Evolutionary conservation across 116 monocot genomes (phyloP), one percentile per base, ranked within the genome.

Genomic region (Phalaenopsis hybrid): DNA sequence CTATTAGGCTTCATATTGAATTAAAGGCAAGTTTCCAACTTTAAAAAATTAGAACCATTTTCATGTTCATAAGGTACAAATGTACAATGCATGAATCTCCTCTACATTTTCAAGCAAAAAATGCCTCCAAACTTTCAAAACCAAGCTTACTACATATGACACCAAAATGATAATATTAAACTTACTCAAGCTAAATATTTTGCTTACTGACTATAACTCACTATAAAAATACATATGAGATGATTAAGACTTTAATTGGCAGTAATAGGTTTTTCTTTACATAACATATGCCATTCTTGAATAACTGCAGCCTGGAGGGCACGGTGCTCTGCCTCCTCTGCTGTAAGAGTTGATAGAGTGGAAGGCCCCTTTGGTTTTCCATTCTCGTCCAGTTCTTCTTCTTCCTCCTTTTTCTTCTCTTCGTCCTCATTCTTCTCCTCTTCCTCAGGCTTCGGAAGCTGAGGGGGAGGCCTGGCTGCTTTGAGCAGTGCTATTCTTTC

Each of bases 291-390:
- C 99, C 99, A 99, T 77, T 99, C 99, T 79, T 99, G 99, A 44
- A 99, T 84, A 34, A 99, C 99, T 5, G 99, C 93, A 18, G 94
- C 92, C 74, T 99, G 99, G 48, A 99, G 91, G 1, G 99, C 99
- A 2, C 91, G 90, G 80, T 99, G 95, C 79, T 99, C 99, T 0
- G 91, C 99, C 82, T 99, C 99, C 85, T 99, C 99, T 5, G 99
- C 91, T 1, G 99, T 99, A 18, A 95, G 86, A 37, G 81, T 89
- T 1, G 93, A 93, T 34, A 99, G 78, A 9, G 99, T 95, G 0
- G 99, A 91, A 25, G 95, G 95, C 4, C 86, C 93, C 78, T 94
- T 95, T 2, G 86, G 87, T 33, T 91, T 88, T 2, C 88, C 93
- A 77, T 91, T 83, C 75, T 83, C 89, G 76, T 92, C 95, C 8